Evolutionary conservation across 306 rosid species (phyloP).

Genomic region (Canavalia ensiformis): DNA sequence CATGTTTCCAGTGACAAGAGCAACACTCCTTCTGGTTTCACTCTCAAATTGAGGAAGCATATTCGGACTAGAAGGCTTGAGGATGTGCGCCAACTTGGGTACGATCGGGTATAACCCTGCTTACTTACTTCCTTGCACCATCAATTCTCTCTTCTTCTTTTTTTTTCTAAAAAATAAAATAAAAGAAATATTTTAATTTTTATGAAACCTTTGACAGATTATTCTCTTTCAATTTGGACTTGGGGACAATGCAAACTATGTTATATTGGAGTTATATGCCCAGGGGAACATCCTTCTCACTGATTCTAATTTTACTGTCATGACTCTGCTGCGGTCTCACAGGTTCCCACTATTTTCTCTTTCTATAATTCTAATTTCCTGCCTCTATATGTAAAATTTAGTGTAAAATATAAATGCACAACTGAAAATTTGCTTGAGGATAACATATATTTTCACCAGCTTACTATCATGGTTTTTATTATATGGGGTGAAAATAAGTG

Average conservation of each 20-base stretch:
- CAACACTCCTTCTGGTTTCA: constrained; percentile 96
- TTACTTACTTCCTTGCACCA: not conserved
- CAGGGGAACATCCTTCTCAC: constrained; percentile 94
- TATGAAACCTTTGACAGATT: constrained; percentile 69
- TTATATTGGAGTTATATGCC: constrained; percentile 93
- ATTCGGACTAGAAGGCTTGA: constrained; percentile 93
- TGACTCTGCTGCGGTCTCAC: constrained; percentile 99
- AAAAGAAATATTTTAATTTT: not conserved
- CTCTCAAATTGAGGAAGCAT: constrained; percentile 95
- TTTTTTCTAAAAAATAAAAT: not conserved
- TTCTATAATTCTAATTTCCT: constrained; percentile 28
- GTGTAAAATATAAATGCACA: not conserved
- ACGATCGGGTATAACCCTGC: constrained; percentile 75
- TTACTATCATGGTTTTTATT: not conserved
- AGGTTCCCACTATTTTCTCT: constrained; percentile 58
- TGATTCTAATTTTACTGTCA: constrained; percentile 80
- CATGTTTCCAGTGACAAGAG: constrained; percentile 73
- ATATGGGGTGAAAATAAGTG: not conserved
- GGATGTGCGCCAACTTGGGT: constrained; percentile 99
- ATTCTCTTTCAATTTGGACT: constrained; percentile 94
- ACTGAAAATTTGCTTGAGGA: not conserved
- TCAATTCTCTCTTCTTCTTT: not conserved
- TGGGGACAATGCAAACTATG: constrained; percentile 87
- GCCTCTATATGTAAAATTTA: not conserved
- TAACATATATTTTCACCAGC: constrained; percentile 19